Base-by-base conservation (phyloP, 441 rosid species). In the Adansonia madagascariensis region DNA sequence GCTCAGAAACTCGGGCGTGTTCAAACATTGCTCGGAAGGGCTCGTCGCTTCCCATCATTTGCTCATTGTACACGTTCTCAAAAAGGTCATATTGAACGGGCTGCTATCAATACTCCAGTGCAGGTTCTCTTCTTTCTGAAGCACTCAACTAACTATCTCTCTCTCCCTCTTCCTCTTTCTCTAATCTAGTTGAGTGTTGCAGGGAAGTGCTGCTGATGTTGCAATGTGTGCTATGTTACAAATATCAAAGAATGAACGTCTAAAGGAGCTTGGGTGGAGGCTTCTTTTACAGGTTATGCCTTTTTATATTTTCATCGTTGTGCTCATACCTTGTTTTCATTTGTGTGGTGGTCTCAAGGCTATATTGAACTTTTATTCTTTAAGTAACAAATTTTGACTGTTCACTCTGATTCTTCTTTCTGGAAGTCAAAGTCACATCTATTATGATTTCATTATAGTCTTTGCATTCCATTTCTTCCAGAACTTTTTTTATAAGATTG, bases 131-230 rank as follows among this genome's bases (percentile, higher is more conserved):
- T 77, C 70, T 66, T 75, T 41, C n/a, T 72, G 24, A 47, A 31
- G 75, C 71, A 0, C 75, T 59, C 43, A 9, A 15, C 66, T 72
- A 22, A 46, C 39, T 31, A 18, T 55, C 79, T 50, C 75, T 61
- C 65, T 52, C 55, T 15, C 50, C 68, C 82, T 75, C 78, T 49
- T 65, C 44, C 73, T 74, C 64, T n/a, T 46, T 73, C 78, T 10
- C 70, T n/a, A 9, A 71, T 73, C 49, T 52, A 39, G 65, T 31
- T 78, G 63, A 39, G 68, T 69, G 57, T 27, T 75, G 79, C 92
- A 95, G 99, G 98, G 99, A 80, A 94, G 98, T 87, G 98, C 99
- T 41, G 99, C 99, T 79, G 98, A 96, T 84, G 97, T 96, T 76
- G 99, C 98, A 71, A 96, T 92, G 97, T 92, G 98, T 70, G 99